Evolutionary conservation across 23 red algal genomes (phyloP).

Genomic region (Gracilaria domingensis): DNA sequence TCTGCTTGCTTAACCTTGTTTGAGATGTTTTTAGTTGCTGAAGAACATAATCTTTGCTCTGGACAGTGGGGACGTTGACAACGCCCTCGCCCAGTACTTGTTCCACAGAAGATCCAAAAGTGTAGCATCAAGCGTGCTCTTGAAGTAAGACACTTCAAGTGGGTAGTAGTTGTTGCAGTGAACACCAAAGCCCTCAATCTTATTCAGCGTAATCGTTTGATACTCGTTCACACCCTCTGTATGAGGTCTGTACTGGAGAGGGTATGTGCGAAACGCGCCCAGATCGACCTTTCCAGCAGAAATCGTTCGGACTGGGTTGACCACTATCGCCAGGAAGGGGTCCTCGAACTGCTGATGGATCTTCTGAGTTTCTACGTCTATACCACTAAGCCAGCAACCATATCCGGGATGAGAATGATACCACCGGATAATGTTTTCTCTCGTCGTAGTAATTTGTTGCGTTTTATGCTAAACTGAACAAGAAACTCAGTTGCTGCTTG

Average conservation of each 20-base stretch:
- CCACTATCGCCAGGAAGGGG: slow-evolving; percentile 92
- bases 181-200: slow-evolving; percentile 94
- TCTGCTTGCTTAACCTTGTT: slow-evolving; percentile 76
- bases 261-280: slow-evolving; percentile 96
- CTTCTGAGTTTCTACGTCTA: slow-evolving; percentile 88
- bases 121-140: slow-evolving; percentile 85
- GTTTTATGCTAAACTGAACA: slow-evolving; percentile 74
- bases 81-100: slow-evolving; percentile 89
- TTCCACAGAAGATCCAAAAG: slow-evolving; percentile 83
- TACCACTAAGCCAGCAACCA: slow-evolving; percentile 97
- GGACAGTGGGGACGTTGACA: slow-evolving; percentile 83
- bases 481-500: slow-evolving; percentile 81
- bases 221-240: slow-evolving; percentile 76
- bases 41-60: slow-evolving; percentile 81
- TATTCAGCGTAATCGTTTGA: slow-evolving; percentile 91
- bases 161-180: slow-evolving; percentile 91
- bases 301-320: slow-evolving; percentile 91
- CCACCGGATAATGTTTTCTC: slow-evolving; percentile 93
- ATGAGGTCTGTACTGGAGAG: slow-evolving; percentile 73
- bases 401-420: slow-evolving; percentile 99
- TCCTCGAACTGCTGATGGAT: slow-evolving; percentile 82
- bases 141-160: slow-evolving; percentile 88
- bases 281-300: slow-evolving; percentile 91
- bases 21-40: slow-evolving; percentile 80
- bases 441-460: slow-evolving; percentile 48